Percentiles rank a stretch among this genome's conserved stretches.
phyloP scores from a whole-genome alignment of 2,329 filamentous ascomycete species.

The Pseudogymnoascus verrucosus region DNA sequence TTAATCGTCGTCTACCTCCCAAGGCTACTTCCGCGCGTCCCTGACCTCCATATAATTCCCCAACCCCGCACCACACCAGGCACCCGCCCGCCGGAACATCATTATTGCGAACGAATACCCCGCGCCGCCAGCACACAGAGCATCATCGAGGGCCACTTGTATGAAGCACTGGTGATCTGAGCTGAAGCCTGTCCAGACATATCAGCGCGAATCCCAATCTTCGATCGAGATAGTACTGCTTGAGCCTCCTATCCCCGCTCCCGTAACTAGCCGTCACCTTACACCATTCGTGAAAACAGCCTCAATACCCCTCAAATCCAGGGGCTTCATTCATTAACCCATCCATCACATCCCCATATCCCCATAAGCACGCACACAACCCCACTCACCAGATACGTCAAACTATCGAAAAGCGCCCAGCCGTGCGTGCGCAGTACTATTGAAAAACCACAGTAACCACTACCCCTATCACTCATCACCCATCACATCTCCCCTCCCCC shows the following conservation, averaged over 20 bases:
- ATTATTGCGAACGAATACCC: background rate
- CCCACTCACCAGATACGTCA: background rate
- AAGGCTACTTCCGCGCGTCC: background rate
- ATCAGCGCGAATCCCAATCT: background rate
- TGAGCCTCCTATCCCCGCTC: background rate
- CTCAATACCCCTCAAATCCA: background rate
- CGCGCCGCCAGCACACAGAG: background rate
- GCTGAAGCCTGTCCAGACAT: background rate
- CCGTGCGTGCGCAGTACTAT: background rate
- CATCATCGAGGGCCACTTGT: background rate
- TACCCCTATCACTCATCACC: background rate
- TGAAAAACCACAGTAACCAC: background rate
- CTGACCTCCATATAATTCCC: background rate
- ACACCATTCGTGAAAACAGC: background rate
- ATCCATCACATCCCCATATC: too few species aligned
- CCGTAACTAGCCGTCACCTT: background rate
- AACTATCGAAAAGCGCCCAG: background rate
- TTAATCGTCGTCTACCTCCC: background rate
- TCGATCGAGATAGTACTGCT: background rate
- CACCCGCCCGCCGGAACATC: background rate
- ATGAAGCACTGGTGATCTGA: background rate
- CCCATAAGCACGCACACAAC: background rate
- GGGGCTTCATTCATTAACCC: too few species aligned
- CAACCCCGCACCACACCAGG: background rate
- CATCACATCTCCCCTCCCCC: background rate